Evolutionary conservation across 2,329 filamentous ascomycete genomes (phyloP).

Genomic region (Exophiala sp.): DNA sequence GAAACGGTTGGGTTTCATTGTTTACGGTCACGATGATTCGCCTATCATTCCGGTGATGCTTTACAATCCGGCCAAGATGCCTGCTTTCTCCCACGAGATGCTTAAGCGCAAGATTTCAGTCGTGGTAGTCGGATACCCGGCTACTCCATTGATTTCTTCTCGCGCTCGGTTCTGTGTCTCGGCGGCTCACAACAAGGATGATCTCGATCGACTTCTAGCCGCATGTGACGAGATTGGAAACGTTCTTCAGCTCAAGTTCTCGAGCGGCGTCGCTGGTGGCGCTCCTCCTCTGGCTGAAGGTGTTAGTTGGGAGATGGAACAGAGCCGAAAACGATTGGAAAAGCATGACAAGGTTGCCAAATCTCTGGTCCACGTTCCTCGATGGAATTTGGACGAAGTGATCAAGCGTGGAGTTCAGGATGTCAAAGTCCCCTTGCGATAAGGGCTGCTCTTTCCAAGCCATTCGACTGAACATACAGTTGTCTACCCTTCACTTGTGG

Average conservation of each 20-base stretch:
- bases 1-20: conserved; percentile 93
- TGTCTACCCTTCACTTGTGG: conserved; percentile 1
- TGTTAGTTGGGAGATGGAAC: conserved; percentile 64
- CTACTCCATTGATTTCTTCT: conserved; percentile 89
- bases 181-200: conserved; percentile 95
- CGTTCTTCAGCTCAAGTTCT: conserved; percentile 90
- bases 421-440: conserved; percentile 65
- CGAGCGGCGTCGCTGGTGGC: conserved; percentile 89
- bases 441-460: neutral
- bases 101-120: conserved; percentile 94
- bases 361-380: conserved; percentile 55
- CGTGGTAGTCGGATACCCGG: conserved; percentile 94
- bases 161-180: conserved; percentile 94
- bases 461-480: neutral
- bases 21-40: conserved; percentile 95
- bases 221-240: conserved; percentile 90
- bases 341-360: conserved; percentile 42
- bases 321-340: conserved; percentile 53
- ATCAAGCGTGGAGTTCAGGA: conserved; percentile 68
- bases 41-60: conserved; percentile 92
- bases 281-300: conserved; percentile 68
- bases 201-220: conserved; percentile 79
- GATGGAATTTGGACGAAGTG: conserved; percentile 73
- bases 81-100: conserved; percentile 98
- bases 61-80: conserved; percentile 98